Base-by-base conservation (phyloP, 1,284 basidiomycete species). In the Singerocomus rubriflavus region DNA sequence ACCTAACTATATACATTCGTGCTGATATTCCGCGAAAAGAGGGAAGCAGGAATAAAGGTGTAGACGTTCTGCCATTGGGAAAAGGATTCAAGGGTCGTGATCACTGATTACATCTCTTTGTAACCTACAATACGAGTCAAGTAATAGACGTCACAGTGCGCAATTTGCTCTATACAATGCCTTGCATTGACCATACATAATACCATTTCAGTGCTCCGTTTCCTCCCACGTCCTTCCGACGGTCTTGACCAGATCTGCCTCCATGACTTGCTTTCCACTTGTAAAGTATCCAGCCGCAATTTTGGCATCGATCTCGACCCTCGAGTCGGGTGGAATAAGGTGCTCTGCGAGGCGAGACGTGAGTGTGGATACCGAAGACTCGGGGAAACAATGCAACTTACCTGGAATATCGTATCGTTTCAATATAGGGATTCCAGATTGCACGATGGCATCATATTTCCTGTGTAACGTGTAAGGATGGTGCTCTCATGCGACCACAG, bases 231-330 rank as follows among this genome's bases (percentile, higher is more conserved):
- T 83, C 48, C 93, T 75, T 0, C 94, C 95, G 5, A 95, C 90
- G 0, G 93, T 95, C 78, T 86, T 85, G 51, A 84, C 74, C 31
- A 96, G 71, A 63, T 93, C 86, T 11, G 80, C 85, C 62, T 90
- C 80, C 0, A 83, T 84, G 45, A 92, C 70, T 64, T 86, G 77
- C 68, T 91, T 93, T 6, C 82, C 83, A 57, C 79, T 87, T 35
- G 87, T 85, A 72, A 92, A 95, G 70, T 96, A 96, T 2, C 93
- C 93, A 6, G 91, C 84, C 16, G 91, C 91, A 62, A 97, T 97
- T 82, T 93, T 94, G 26, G 91, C 91, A 58, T 93, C 90, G 57
- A 95, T 95, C 74, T 95, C 93, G n/a, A 95, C 93, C n/a, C 84
- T 82, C 26, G 89, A 91, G 70, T 95, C 93, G 35, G 89, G 89